Evolutionary conservation across 768 basidiomycete species (phyloP), one percentile per base, ranked within the genome.

Genomic region (Gyrodon lividus): DNA sequence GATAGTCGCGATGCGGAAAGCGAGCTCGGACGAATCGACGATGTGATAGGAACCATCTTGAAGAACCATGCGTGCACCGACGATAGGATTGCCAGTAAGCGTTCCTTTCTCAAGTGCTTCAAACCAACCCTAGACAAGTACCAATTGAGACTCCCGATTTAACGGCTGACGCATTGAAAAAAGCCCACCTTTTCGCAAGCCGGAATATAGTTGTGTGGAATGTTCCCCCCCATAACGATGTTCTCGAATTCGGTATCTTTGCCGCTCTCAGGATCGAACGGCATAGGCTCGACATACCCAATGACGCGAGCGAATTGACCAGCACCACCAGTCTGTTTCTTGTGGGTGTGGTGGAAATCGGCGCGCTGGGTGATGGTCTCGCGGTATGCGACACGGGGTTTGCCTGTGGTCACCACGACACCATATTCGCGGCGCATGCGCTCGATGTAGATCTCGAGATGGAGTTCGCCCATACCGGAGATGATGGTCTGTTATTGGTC

Each of bases 401-500:
- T 95, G 52, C 96, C 96, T 6, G 96, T 98, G 14, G 84, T 78
- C 63, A 93, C 97, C 38, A 91, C 85, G 17, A 93, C 91, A 49
- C 89, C 90, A 72, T 99, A 99, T 72, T 99, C 97, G 46, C 97
- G 89, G 60, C 85, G 87, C 94, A 99, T 98, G 35, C 97, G 92
- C 68, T 99, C 97, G 54, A 98, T 94, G 72, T 99, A 98, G 64
- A 99, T 96, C 65, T 99, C 97, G 20, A 99, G 81, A 67, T 99
- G 97, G 16, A 99, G 82, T 70, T 99, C 97, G 22, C 97, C 97
- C 97, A 99, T 99, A 19, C 97, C 97, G 26, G 95, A 98, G 58
- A 99, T 98, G 70, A 99, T 98, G 14, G 96, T 98, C 91, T 94
- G 58, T 14, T 4, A 44, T 19, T n/a, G 37, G 47, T 43, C 19